phyloP scores from a whole-genome alignment of 2,329 filamentous ascomycete species.

The Fusarium siculi region DNA sequence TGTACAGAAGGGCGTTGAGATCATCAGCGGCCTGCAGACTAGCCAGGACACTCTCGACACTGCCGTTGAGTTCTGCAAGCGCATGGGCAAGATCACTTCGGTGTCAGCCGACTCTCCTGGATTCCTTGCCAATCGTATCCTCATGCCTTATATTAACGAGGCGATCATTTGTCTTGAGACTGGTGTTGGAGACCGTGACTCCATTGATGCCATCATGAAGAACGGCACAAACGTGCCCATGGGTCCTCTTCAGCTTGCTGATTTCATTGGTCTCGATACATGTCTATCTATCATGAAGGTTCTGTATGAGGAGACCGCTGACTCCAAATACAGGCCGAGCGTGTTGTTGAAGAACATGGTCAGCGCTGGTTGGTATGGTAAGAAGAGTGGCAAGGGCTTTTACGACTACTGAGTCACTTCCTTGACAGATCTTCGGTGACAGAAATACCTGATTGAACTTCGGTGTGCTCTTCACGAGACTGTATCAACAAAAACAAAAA shows the following conservation, averaged over 20 bases:
- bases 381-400: slow-evolving; percentile 97
- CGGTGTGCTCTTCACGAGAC: not conserved
- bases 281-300: slow-evolving; percentile 98
- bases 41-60: slow-evolving; percentile 83
- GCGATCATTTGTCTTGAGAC: slow-evolving; percentile 96
- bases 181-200: slow-evolving; percentile 85
- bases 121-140: slow-evolving; percentile 94
- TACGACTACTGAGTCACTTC: slow-evolving; percentile 77
- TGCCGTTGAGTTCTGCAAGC: slow-evolving; percentile 85
- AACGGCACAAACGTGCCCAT: slow-evolving; percentile 99
- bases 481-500: not conserved
- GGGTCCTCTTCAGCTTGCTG: slow-evolving; percentile 91
- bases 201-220: slow-evolving; percentile 99
- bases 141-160: slow-evolving; percentile 99
- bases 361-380: slow-evolving; percentile 95
- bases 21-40: slow-evolving; percentile 94
- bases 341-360: slow-evolving; percentile 95
- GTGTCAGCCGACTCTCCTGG: slow-evolving; percentile 90
- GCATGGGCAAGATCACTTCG: slow-evolving; percentile 93
- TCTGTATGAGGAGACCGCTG: slow-evolving; percentile 87
- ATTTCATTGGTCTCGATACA: slow-evolving; percentile 97
- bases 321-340: slow-evolving; percentile 93
- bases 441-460: not conserved
- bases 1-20: slow-evolving; percentile 96
- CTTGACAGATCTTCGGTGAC: not conserved